Evolutionary conservation across 257 asterid species (phyloP), one percentile per base, ranked within the genome.

Genomic region (Gynochthodes officinalis): DNA sequence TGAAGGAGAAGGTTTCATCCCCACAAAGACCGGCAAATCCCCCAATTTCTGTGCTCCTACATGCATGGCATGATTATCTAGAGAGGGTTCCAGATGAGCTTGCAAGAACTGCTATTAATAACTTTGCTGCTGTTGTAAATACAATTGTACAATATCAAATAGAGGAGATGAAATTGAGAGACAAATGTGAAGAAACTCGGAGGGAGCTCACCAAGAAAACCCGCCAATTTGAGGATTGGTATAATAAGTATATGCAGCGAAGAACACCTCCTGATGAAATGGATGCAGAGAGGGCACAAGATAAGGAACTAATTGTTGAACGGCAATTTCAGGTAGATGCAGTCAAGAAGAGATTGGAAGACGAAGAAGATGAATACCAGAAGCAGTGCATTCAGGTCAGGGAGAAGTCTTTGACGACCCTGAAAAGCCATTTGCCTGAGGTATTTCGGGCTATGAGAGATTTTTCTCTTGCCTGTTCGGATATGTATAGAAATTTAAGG

Each of bases 51-150:
- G 40, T 44, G 8, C 96, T 95, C 63, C 82, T 95, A 64, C 88
- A 69, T 1, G 82, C 88, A 13, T 95, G 99, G 99, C 77, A 85
- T 15, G 97, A 85, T n/a, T 49, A 80, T 53, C 92, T 95, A 2
- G 90, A 83, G 28, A 92, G 86, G 86, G 85, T 88, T 69, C 97
- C 97, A 0, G 97, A 92, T 15, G 98, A 90, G 82, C 85, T 89
- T 5, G 93, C 97, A 3, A 88, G 80, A 78, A 82, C 83, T 3
- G 85, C 92, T 13, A 89, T 95, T 19, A 85, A 71, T 74, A 92
- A 83, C 78, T 95, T 90, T 75, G 91, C 96, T 18, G 92, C 89
- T 55, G 86, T 80, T 30, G 79, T 95, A n/a, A 73, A 85, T 55
- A 79, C 86, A 0, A 92, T 95, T 37, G 81, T 89, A 84, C 87